Base-by-base conservation (phyloP, 1,284 basidiomycete species). In the Cryptococcus maquisensis region DNA sequence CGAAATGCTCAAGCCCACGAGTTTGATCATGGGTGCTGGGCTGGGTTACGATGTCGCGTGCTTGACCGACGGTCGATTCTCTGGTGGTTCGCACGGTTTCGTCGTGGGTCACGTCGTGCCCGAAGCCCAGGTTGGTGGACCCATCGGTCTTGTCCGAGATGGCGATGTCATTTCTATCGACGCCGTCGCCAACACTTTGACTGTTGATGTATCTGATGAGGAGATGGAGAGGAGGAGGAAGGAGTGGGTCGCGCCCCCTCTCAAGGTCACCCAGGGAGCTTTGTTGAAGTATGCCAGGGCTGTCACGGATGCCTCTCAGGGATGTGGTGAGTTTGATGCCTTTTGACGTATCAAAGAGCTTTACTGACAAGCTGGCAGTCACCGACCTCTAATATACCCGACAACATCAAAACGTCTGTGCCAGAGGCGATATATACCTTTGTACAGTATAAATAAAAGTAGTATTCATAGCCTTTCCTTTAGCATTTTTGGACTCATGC, bases 11-110 rank as follows among this genome's bases (percentile, higher is more conserved):
- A 78, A 77, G 61, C 91, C 90, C 7, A 96, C 92, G n/a, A 86
- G 83, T 57, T 85, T 90, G 45, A 83, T 97, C 62, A 89, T 93
- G 78, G 95, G 95, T 35, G 94, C 94, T 51, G 95, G 95, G 39
- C 81, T 98, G 18, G 87, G 90, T 39, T 84, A 86, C 57, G 87
- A 88, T 50, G 94, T 93, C 3, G 94, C 94, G 1, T 83, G 96
- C 60, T 85, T 98, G 65, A 98, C 95, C 0, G 95, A 98, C 74
- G 95, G 95, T 44, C 84, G 95, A 41, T 98, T 98, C 82, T 92
- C 88, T 28, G 95, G 94, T 51, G 71, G 78, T 54, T 79, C 79
- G 40, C 79, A 80, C 69, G 79, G 79, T 8, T 82, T 83, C 68
- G 80, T 80, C 35, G 79, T 81, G 41, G 72, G 71, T 35, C 69